These are phyloP conservation scores for Pseudogymnoascus sp. DNA, from an alignment of 2,329 filamentous ascomycete genomes.

Conservation along the genomic window DNA sequence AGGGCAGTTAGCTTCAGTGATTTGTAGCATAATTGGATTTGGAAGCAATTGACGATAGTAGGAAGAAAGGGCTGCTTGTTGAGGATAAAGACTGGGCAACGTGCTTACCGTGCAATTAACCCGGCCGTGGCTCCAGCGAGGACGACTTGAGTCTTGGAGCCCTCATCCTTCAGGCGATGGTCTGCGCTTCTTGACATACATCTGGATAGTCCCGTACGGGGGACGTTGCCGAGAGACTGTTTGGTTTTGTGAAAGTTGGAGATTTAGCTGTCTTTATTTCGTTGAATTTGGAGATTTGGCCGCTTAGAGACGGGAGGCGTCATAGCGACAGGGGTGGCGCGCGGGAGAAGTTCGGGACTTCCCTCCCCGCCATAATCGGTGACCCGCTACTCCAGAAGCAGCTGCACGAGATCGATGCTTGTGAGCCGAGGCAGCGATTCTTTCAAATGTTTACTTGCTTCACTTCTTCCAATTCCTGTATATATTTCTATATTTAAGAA, in stretches of 20 bases:
- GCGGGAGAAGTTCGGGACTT: constrained; percentile 6
- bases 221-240: neutral
- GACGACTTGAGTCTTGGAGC: constrained; percentile 57
- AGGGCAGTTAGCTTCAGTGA: constrained; percentile 10
- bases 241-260: neutral
- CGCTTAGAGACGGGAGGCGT: constrained; percentile 3
- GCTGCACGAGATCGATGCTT: neutral
- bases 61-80: neutral
- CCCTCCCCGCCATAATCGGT: constrained; percentile 1
- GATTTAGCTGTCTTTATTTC: neutral
- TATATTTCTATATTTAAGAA: neutral
- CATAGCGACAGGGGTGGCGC: constrained; percentile 8
- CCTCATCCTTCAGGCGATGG: constrained; percentile 60
- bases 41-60: neutral
- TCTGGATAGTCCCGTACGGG: constrained; percentile 27
- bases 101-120: constrained; percentile 67
- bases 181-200: constrained; percentile 56
- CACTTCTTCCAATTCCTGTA: neutral
- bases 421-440: constrained; percentile 2
- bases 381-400: constrained; percentile 5
- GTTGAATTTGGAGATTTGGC: constrained; percentile 8
- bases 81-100: neutral
- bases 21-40: neutral
- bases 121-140: constrained; percentile 65
- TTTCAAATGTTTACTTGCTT: neutral